Evolutionary conservation across 176 grass and related monocot species (phyloP), one percentile per base, ranked within the genome.

Genomic region (Ensete glaucum): DNA sequence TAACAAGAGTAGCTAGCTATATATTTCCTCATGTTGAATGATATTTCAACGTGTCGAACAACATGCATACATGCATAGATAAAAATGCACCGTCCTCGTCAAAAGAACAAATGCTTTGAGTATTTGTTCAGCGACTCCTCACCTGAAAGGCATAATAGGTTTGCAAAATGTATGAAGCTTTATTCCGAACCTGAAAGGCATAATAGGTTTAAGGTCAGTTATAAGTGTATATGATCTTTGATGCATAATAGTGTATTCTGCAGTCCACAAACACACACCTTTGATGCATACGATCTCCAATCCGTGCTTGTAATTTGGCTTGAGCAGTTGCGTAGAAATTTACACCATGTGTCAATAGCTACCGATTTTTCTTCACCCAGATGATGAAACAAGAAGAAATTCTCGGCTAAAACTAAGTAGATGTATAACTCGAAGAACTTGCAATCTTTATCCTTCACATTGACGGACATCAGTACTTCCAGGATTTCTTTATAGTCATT

Each of bases 101-200:
- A 43, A 13, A 2, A 2, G 23, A 64, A 26, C 21, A 50, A 52
- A 50, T 51, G 50, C n/a, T n/a, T 48, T 19, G 53, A 8, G 53
- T 52, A 9, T 13, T 2, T 16, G 10, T 9, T 74, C 76, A 87
- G 71, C 64, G 62, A 64, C 27, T 80, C 64, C 58, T 87, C 2
- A 70, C 58, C 94, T 98, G 67, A 80, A 70, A 9, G 20, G 52
- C 10, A 60, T 3, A 52, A 27, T 62, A 57, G 54, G 83, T 82
- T 80, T 98, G 94, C 58, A 98, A 82, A 77, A 91, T 82, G 73
- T 98, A 93, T 1, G 90, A 90, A 76, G 90, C 94, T 82, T 87
- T 98, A 73, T 89, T 89, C 2, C 94, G 74, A n/a, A 87, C 94
- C 94, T 98, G 67, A 80, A 70, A 9, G 20, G 52, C 10, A 60